phyloP scores from a whole-genome alignment of 2,329 filamentous ascomycete genomes.

The Penicillium sclerotigenum region DNA sequence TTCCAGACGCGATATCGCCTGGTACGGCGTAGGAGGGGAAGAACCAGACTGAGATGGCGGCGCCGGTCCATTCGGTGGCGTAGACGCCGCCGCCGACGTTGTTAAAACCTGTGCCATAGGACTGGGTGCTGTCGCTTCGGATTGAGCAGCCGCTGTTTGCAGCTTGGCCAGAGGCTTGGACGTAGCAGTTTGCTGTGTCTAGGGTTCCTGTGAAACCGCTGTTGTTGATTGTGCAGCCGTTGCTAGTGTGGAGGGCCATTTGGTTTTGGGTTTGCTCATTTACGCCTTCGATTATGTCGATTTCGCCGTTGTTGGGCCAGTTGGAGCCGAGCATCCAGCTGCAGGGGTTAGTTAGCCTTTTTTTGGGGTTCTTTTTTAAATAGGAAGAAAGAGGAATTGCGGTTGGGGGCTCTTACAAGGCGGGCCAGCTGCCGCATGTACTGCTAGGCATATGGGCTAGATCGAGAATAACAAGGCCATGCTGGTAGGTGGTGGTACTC shows the following conservation, averaged over 20 bases:
- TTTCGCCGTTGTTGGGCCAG: constrained; percentile 70
- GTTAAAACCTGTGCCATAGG: constrained; percentile 71
- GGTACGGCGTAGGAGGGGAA: constrained; percentile 70
- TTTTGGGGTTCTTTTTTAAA: background rate
- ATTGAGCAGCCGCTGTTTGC: constrained; percentile 60
- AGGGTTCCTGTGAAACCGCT: constrained; percentile 48
- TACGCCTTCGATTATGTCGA: constrained; percentile 78
- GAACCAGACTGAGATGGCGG: constrained; percentile 74
- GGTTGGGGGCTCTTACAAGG: constrained; percentile 48
- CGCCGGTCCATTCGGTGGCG: constrained; percentile 71
- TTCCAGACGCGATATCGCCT: constrained; percentile 56
- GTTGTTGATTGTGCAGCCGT: constrained; percentile 58
- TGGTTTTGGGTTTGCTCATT: constrained; percentile 59
- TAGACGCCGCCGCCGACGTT: constrained; percentile 66
- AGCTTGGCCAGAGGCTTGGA: constrained; percentile 43
- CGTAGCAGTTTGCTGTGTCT: constrained; percentile 58
- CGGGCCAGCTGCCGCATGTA: constrained; percentile 70
- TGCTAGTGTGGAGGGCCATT: constrained; percentile 66
- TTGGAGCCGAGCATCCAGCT: constrained; percentile 58
- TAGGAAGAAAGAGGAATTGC: background rate
- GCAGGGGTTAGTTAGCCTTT: constrained; percentile 3
- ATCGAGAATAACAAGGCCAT: constrained; percentile 69
- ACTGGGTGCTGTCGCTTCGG: constrained; percentile 46
- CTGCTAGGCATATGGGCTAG: constrained; percentile 70
- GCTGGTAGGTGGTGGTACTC: constrained; percentile 61